Conservation (phyloP, 257 asterid species). For the Henckelia pumila region DNA sequence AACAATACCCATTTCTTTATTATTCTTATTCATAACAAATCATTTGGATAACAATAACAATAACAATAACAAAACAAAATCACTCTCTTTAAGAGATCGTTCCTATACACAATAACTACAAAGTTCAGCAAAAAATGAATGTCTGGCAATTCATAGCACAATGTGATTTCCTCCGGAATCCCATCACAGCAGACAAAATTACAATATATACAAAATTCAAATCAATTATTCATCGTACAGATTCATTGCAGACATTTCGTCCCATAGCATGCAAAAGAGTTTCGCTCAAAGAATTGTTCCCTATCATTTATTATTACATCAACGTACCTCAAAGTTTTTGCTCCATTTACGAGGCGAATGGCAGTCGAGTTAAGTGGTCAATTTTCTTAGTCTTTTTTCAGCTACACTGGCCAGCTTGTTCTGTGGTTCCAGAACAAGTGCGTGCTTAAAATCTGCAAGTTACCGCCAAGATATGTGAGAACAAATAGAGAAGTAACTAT, state of each 20-base stretch:
- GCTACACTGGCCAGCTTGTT: conserved; percentile 70
- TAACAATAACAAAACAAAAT: too few relatives aligned
- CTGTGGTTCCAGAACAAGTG: conserved; percentile 92
- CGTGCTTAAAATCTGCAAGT: conserved; percentile 84
- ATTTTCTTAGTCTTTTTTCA: conserved; percentile 76
- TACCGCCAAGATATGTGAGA: conserved; percentile 4
- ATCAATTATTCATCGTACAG: too few relatives aligned
- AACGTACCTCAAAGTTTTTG: background rate
- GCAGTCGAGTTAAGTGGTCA: conserved; percentile 34
- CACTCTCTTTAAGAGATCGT: too few relatives aligned
- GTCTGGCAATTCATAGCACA: too few relatives aligned
- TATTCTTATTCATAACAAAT: too few relatives aligned
- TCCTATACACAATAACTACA: too few relatives aligned
- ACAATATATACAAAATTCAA: background rate
- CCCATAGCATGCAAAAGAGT: background rate
- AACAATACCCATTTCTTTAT: too few relatives aligned
- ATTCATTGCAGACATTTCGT: background rate
- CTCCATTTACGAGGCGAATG: conserved; percentile 11
- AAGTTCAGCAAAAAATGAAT: too few relatives aligned
- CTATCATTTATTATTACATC: background rate
- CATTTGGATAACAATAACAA: too few relatives aligned
- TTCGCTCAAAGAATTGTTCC: conserved; percentile 5
- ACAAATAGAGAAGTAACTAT: background rate
- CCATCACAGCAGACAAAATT: too few relatives aligned
- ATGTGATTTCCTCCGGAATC: too few relatives aligned